A percentile compares a stretch with the other conserved stretches of the same genome.
Evolutionary conservation across 352 stramenopile species (phyloP).

Genomic region (Globisporangium nunn): DNA sequence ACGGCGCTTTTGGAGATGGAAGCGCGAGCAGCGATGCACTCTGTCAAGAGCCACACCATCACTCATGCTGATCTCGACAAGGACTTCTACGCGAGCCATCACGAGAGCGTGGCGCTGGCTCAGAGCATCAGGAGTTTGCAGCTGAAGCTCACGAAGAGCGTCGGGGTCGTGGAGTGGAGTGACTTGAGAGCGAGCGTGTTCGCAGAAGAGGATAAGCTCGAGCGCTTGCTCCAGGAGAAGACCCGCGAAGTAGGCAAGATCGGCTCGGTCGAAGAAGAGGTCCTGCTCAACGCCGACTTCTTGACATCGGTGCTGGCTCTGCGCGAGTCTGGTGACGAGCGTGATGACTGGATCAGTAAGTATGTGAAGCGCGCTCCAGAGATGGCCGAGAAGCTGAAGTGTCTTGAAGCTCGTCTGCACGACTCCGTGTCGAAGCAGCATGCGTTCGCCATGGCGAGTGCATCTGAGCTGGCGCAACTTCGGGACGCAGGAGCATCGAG

Average conservation of each 20-base stretch:
- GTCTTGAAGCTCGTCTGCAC: constrained; percentile 33
- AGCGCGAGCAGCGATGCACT: constrained; percentile 1
- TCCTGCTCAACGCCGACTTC: constrained; percentile 59
- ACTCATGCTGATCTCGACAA: constrained; percentile 20
- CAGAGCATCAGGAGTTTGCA: constrained; percentile 44
- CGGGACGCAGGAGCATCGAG: not conserved
- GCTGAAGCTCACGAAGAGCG: constrained; percentile 46
- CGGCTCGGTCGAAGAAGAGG: constrained; percentile 38
- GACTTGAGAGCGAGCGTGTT: constrained; percentile 40
- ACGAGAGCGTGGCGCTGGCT: constrained; percentile 33
- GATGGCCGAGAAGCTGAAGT: constrained; percentile 35
- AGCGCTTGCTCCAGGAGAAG: constrained; percentile 22
- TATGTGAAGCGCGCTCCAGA: constrained; percentile 43
- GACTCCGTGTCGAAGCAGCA: constrained; percentile 14
- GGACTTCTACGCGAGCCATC: constrained; percentile 34
- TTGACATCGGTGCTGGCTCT: constrained; percentile 34
- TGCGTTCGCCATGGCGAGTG: not conserved
- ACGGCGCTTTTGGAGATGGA: constrained; percentile 33
- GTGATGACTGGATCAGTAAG: constrained; percentile 29
- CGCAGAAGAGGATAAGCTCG: constrained; percentile 36
- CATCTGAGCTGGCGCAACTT: not conserved
- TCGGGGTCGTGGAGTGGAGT: constrained; percentile 49
- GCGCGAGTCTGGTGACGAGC: constrained; percentile 10
- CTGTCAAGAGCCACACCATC: not conserved
- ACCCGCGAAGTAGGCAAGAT: constrained; percentile 29